Evolutionary conservation across 768 basidiomycete species (phyloP).

Genomic region (Hortiboletus campestris): DNA sequence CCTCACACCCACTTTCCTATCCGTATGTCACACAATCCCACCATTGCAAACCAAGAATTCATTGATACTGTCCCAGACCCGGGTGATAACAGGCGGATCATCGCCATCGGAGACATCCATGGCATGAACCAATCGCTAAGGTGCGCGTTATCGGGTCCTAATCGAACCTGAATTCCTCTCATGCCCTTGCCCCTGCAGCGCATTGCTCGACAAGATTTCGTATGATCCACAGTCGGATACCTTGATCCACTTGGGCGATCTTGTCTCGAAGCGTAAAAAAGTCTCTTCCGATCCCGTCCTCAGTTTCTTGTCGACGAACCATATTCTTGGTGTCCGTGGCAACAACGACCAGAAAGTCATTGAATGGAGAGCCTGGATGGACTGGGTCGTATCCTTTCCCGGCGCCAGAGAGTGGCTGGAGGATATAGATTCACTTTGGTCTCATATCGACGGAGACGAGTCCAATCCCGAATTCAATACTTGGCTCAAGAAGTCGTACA

Average conservation of each 20-base stretch:
- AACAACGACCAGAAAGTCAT: conserved; percentile 93
- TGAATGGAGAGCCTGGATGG: conserved; percentile 86
- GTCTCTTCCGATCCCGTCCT: conserved; percentile 62
- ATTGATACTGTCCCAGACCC: conserved; percentile 40
- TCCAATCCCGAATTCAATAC: conserved; percentile 23
- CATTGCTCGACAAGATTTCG: conserved; percentile 57
- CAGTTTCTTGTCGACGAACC: conserved; percentile 57
- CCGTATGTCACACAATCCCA: conserved; percentile 34
- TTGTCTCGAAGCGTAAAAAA: conserved; percentile 61
- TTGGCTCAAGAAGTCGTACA: conserved; percentile 39
- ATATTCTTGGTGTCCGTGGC: conserved; percentile 80
- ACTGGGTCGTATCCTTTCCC: conserved; percentile 61
- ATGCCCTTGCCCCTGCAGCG: conserved; percentile 35
- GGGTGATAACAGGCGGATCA: conserved; percentile 49
- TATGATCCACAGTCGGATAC: conserved; percentile 63
- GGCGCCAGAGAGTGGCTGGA: conserved; percentile 53
- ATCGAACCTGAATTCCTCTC: background rate
- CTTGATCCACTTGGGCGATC: conserved; percentile 82
- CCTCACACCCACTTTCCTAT: conserved; percentile 51
- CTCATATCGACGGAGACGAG: conserved; percentile 31
- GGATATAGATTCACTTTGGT: conserved; percentile 46
- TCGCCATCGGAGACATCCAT: conserved; percentile 88
- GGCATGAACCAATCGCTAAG: conserved; percentile 69
- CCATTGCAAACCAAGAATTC: background rate
- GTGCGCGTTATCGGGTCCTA: conserved; percentile 40